These are phyloP conservation scores for Nectriaceae sp. DNA, from an alignment of 2,329 filamentous ascomycete genomes.

Conservation along the genomic window DNA sequence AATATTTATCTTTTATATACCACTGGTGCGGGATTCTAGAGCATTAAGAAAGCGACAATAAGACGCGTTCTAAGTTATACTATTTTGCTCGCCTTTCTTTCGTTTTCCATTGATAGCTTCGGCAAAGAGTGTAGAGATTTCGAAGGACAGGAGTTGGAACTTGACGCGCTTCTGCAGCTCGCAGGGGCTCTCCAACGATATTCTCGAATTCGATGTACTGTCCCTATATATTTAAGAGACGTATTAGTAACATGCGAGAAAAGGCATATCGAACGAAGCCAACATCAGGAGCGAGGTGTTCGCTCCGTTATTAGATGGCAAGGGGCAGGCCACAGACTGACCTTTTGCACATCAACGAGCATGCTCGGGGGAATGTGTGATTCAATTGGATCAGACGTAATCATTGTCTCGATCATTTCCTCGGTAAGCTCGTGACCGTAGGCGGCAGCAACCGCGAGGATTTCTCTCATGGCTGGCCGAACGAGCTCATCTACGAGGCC, in stretches of 20 bases:
- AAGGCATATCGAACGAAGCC: too few species aligned
- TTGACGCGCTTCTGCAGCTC: conserved; percentile 19
- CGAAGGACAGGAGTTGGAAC: conserved; percentile 17
- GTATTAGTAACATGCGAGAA: not conserved
- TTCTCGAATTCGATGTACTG: conserved; percentile 29
- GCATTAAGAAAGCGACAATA: too few species aligned
- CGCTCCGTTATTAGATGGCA: too few species aligned
- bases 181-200: conserved; percentile 25
- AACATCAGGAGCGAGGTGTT: too few species aligned
- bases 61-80: too few species aligned
- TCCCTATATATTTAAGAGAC: conserved; percentile 3
- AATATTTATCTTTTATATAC: too few species aligned
- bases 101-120: conserved; percentile 25
- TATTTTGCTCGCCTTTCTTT: conserved; percentile 12
- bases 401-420: conserved; percentile 23
- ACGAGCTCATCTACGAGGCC: conserved; percentile 23
- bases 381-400: conserved; percentile 23
- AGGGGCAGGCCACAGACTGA: not conserved
- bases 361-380: conserved; percentile 26
- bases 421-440: conserved; percentile 24
- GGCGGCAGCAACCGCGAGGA: conserved; percentile 20
- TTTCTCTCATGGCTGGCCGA: conserved; percentile 26
- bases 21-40: too few species aligned
- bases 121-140: conserved; percentile 21
- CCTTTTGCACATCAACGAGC: conserved; percentile 25